phyloP scores from a whole-genome alignment of 2,329 filamentous ascomycete species.

The Corynespora cassiicola region DNA sequence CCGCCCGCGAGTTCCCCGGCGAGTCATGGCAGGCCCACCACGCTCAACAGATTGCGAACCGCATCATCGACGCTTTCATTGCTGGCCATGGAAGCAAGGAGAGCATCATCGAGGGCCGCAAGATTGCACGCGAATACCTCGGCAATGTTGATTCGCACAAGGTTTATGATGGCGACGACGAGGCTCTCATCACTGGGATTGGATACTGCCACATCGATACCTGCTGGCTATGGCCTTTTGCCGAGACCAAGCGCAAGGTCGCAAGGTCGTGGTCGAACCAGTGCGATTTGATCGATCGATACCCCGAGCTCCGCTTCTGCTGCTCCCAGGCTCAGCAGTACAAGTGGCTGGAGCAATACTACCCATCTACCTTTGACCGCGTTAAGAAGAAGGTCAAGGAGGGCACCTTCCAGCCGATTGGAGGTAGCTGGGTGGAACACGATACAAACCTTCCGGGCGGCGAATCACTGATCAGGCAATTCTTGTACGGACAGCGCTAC shows the following conservation, averaged over 20 bases:
- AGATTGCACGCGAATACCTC: slow-evolving; percentile 83
- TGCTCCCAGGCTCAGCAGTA: slow-evolving; percentile 96
- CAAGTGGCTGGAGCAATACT: slow-evolving; percentile 93
- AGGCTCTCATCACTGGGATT: slow-evolving; percentile 83
- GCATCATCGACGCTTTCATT: slow-evolving; percentile 90
- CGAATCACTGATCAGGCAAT: slow-evolving; percentile 92
- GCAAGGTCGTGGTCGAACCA: slow-evolving; percentile 96
- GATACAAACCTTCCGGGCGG: slow-evolving; percentile 97
- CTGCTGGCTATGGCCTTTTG: slow-evolving; percentile 98
- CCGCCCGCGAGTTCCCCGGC: slow-evolving; percentile 85
- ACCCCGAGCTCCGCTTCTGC: slow-evolving; percentile 90
- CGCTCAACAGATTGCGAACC: slow-evolving; percentile 81
- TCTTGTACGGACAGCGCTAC: slow-evolving; percentile 92
- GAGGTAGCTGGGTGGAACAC: slow-evolving; percentile 98
- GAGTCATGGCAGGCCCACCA: slow-evolving; percentile 90
- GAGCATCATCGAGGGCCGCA: slow-evolving; percentile 78
- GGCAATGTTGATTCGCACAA: slow-evolving; percentile 82
- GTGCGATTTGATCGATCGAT: slow-evolving; percentile 92
- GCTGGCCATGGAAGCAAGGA: slow-evolving; percentile 74
- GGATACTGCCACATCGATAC: slow-evolving; percentile 98
- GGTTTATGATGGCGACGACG: slow-evolving; percentile 79
- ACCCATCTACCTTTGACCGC: slow-evolving; percentile 86
- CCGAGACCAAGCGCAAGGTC: slow-evolving; percentile 96
- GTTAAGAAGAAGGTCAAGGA: slow-evolving; percentile 91
- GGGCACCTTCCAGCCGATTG: slow-evolving; percentile 91